Evolutionary conservation across 78 protist genomes (phyloP), one percentile per base, ranked within the genome.

Genomic region (Tieghemostelium lacteum): DNA sequence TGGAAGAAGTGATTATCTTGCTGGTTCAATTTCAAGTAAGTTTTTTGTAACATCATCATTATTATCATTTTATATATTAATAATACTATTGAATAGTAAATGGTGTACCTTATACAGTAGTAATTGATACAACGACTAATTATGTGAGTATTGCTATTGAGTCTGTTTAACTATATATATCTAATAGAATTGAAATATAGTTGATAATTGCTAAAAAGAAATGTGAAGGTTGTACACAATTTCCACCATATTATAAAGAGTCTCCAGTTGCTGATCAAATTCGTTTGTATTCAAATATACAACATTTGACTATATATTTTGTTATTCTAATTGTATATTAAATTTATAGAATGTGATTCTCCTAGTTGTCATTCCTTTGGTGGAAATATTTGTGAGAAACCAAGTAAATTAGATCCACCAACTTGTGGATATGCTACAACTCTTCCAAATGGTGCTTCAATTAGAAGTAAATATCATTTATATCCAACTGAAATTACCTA

Each of bases 201-300:
- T 60, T 74, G 4, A 45, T 83, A 39, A 64, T 69, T 33, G 89
- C 89, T 0, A 63, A 69, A 58, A 83, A 72, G 64, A 83, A 83
- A 42, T 83, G 89, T 69, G 58, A 36, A n/a, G 77, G 89, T 49
- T 83, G 89, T 83, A 69, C 76, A n/a, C 89, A 69, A 39, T 83
- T 31, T 69, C 89, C 89, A 19, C 89, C 89, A 6, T 40, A 58
- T 39, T 83, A 83, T 40, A 69, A 45, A 69, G 29, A 34, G 42
- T 52, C 77, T 16, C 40, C 69, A 29, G 73, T 69, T 5, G 60
- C 67, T 28, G 89, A 83, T 40, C 28, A 34, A 28, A 69, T 55
- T 36, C 80, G 69, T 62, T 29, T 29, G 37, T 62, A 33, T 26
- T 6, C 37, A 6, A 17, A 19, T 33, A 7, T n/a, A 7, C 7